Evolutionary conservation across 176 grass and related monocot species (phyloP), one percentile per base, ranked within the genome.

Genomic region (Dendrocalamus sinicus): DNA sequence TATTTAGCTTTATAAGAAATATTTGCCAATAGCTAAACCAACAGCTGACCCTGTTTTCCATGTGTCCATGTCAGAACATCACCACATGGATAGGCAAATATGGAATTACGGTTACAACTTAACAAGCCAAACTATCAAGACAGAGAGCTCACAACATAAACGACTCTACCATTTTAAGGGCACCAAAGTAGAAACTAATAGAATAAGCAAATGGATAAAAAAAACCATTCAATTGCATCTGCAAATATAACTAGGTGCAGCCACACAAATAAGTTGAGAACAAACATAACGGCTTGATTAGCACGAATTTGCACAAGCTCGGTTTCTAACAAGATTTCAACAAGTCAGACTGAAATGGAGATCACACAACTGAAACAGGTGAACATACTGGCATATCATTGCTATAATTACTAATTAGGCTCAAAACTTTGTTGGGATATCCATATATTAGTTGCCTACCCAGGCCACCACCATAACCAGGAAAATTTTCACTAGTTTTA

Each of bases 331-430:
- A 84, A 41, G 23, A 44, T 77, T 22, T 5, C 7, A 84, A 30
- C 10, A 32, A 57, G 20, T 76, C 37, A 68, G 5, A 76, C 20
- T 24, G 4, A 24, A 76, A 67, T 84, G 46, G 72, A 51, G 55
- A 63, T 84, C 71, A 75, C 14, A 39, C 53, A 72, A 50, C 41
- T 83, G 55, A 81, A 81, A 45, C 67, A 45, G 67, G 55, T 63
- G 11, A 57, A 58, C 8, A 60, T n/a, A 12, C 20, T 78, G 4
- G 8, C 65, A 86, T 17, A 39, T 35, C 61, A 71, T 70, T 24
- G 26, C 53, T 24, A 70, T 32, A 32, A 32, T 32, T 32, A 32
- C 30, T 40, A 72, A 83, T 72, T 13, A 63, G 24, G 23, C 32
- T 74, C 24, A 63, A 73, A 83, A 73, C n/a, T 12, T 74, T 23